Percentiles rank a stretch among this genome's conserved stretches.
These are phyloP conservation scores for Flaveria ramosissima DNA, from an alignment of 129 eudicot species.

Conservation along the genomic window DNA sequence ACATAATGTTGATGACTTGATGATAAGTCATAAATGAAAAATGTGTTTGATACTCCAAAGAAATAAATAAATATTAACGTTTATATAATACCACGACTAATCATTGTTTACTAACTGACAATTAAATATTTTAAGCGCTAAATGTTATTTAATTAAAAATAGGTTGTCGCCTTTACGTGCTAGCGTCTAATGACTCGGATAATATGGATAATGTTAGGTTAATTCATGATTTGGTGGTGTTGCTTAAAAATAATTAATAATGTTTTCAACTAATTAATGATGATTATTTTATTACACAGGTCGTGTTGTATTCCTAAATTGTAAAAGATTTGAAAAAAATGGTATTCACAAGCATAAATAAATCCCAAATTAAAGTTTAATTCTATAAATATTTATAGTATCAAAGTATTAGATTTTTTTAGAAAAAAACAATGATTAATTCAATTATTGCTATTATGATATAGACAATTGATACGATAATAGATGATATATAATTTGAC, in stretches of 20 bases:
- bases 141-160: background rate
- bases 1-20: background rate
- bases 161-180: slow-evolving; percentile 16
- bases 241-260: background rate
- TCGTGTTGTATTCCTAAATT: too few relatives aligned
- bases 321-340: too few relatives aligned
- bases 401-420: too few relatives aligned
- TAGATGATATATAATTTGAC: too few relatives aligned
- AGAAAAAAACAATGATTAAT: too few relatives aligned
- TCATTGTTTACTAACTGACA: background rate
- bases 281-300: background rate
- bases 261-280: background rate
- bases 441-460: too few relatives aligned
- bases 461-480: too few relatives aligned
- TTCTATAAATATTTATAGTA: too few relatives aligned
- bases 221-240: slow-evolving; percentile 6
- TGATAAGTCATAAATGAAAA: background rate
- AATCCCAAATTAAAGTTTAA: background rate
- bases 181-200: slow-evolving; percentile 18
- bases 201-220: slow-evolving; percentile 25
- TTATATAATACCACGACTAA: background rate
- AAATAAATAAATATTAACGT: background rate
- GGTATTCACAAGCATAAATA: background rate
- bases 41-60: slow-evolving; percentile 1
- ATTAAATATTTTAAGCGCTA: background rate